Percentiles rank a stretch among this genome's conserved stretches.
phyloP scores from a whole-genome alignment of 495 filamentous ascomycete species.

The Xanthoparmelia taractica region DNA sequence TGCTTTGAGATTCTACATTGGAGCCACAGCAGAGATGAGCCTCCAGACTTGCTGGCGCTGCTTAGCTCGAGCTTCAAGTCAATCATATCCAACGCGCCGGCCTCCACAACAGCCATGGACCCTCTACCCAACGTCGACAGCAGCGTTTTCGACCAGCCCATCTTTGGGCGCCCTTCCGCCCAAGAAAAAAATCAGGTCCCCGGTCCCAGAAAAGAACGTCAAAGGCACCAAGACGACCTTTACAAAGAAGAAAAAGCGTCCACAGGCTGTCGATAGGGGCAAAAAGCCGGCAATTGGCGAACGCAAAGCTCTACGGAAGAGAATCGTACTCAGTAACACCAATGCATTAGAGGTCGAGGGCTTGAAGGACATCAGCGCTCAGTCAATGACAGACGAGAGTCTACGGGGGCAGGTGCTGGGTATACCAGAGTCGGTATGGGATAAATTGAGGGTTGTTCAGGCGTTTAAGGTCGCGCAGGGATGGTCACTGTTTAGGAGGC shows the following conservation, averaged over 20 bases:
- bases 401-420: constrained; percentile 58
- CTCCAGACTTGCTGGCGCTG: constrained; percentile 62
- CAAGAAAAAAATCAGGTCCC: constrained; percentile 31
- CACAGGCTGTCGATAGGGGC: constrained; percentile 30
- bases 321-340: constrained; percentile 83
- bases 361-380: constrained; percentile 50
- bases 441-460: constrained; percentile 70
- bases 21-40: constrained; percentile 45
- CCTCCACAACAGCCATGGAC: constrained; percentile 32
- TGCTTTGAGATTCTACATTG: not conserved
- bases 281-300: constrained; percentile 63
- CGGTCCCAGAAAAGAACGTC: constrained; percentile 28
- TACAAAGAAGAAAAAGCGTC: constrained; percentile 48
- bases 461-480: constrained; percentile 88
- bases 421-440: constrained; percentile 61
- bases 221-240: constrained; percentile 32
- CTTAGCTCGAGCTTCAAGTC: constrained; percentile 47
- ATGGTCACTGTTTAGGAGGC: constrained; percentile 78
- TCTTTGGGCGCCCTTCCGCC: constrained; percentile 29
- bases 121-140: constrained; percentile 28
- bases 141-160: constrained; percentile 36
- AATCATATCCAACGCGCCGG: constrained; percentile 26
- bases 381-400: constrained; percentile 46
- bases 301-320: constrained; percentile 78
- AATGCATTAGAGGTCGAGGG: constrained; percentile 73